A percentile compares a stretch with the other conserved stretches of the same genome.
These are phyloP conservation scores for Raffaelea ambrosiae DNA, from an alignment of 2,329 filamentous ascomycete species.

Conservation along the genomic window DNA sequence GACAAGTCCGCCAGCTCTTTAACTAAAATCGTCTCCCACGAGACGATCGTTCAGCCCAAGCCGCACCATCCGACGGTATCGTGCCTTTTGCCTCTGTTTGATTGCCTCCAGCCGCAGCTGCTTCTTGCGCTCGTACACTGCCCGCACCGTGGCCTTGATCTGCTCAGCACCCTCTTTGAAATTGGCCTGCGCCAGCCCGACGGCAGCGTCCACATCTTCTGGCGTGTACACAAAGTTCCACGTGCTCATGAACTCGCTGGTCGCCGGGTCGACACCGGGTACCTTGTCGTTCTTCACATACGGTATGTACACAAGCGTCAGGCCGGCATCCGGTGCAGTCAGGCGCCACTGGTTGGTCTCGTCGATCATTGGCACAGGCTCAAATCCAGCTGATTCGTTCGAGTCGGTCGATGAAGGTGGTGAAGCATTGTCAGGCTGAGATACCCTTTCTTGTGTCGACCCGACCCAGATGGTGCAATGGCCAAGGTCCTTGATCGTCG, in stretches of 20 bases:
- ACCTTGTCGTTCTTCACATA: conserved; percentile 70
- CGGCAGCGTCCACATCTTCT: conserved; percentile 78
- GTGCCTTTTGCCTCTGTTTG: conserved; percentile 23
- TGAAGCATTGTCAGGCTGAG: too few relatives aligned
- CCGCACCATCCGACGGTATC: conserved; percentile 37
- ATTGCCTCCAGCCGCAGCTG: conserved; percentile 46
- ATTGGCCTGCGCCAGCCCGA: conserved; percentile 75
- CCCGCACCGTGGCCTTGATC: conserved; percentile 69
- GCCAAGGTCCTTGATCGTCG: conserved; percentile 56
- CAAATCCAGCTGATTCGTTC: too few relatives aligned
- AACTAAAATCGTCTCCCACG: conserved; percentile 62
- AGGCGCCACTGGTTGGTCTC: conserved; percentile 61
- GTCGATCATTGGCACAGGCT: conserved; percentile 32
- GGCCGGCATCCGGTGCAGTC: conserved; percentile 69
- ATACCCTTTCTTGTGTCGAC: conserved; percentile 63
- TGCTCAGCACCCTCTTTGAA: conserved; percentile 74
- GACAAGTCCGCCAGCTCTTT: conserved; percentile 4
- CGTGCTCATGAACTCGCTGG: conserved; percentile 80
- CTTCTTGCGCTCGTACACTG: conserved; percentile 91
- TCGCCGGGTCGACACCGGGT: conserved; percentile 72
- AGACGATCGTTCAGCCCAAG: conserved; percentile 45
- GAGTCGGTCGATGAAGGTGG: too few relatives aligned
- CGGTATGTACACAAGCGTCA: conserved; percentile 85
- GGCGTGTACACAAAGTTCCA: conserved; percentile 98
- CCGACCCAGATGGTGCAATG: conserved; percentile 97